Evolutionary conservation across 192 early-diverging fungal species (phyloP).

Genomic region (Coemansia reversa): DNA sequence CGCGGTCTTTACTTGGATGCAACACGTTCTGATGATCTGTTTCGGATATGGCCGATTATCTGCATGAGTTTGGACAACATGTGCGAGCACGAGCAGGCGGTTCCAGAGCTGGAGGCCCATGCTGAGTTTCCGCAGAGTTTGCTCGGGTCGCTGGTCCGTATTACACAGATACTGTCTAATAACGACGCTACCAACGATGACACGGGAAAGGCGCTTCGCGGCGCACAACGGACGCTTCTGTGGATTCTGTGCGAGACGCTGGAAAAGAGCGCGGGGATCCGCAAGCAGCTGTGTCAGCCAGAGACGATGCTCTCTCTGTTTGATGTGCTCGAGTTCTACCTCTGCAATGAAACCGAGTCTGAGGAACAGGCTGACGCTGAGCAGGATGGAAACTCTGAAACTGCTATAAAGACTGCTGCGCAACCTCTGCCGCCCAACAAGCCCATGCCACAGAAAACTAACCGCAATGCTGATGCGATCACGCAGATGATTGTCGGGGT

Average conservation of each 20-base stretch:
- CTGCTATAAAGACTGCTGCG: background rate
- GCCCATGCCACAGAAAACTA: constrained; percentile 22
- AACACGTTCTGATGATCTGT: background rate
- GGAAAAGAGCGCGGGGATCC: constrained; percentile 32
- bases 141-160: constrained; percentile 15
- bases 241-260: constrained; percentile 41
- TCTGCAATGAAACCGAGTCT: background rate
- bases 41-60: constrained; percentile 20
- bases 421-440: constrained; percentile 23
- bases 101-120: constrained; percentile 17
- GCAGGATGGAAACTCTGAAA: background rate
- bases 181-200: background rate
- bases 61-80: constrained; percentile 36
- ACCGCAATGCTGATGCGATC: constrained; percentile 34
- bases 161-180: constrained; percentile 8
- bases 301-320: constrained; percentile 26
- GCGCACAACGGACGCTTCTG: constrained; percentile 39
- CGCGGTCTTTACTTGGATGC: constrained; percentile 15
- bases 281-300: constrained; percentile 37
- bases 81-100: constrained; percentile 31
- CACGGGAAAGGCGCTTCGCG: constrained; percentile 2
- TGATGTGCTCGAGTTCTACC: constrained; percentile 30
- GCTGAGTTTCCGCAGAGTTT: constrained; percentile 12
- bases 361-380: constrained; percentile 1
- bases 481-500: constrained; percentile 40